phyloP scores from a whole-genome alignment of 2,329 filamentous ascomycete genomes.

The Microcyclosporella mali region DNA sequence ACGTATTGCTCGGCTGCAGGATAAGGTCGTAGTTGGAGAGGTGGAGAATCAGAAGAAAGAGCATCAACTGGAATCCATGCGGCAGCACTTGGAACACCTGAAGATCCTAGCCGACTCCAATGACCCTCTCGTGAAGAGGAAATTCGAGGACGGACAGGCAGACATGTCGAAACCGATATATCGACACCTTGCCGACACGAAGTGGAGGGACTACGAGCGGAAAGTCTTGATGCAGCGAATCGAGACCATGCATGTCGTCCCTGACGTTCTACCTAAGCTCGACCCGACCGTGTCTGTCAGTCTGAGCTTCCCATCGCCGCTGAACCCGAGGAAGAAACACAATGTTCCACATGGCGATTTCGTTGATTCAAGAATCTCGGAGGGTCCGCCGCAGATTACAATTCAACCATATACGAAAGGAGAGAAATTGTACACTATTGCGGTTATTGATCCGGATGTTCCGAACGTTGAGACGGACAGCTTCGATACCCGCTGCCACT shows the following conservation, averaged over 20 bases:
- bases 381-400: conserved; percentile 65
- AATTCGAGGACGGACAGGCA: conserved; percentile 83
- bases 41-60: conserved; percentile 46
- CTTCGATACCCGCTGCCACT: conserved; percentile 81
- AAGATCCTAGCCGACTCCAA: conserved; percentile 93
- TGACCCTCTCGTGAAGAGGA: conserved; percentile 86
- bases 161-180: conserved; percentile 98
- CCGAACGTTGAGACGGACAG: conserved; percentile 68
- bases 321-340: conserved; percentile 43
- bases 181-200: conserved; percentile 75
- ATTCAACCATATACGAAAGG: conserved; percentile 82
- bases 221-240: conserved; percentile 79
- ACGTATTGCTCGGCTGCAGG: conserved; percentile 63
- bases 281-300: conserved; percentile 73
- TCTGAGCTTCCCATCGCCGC: conserved; percentile 60
- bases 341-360: conserved; percentile 67
- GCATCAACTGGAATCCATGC: conserved; percentile 62
- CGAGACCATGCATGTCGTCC: conserved; percentile 76
- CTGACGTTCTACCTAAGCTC: conserved; percentile 77
- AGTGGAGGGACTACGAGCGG: conserved; percentile 81
- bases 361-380: conserved; percentile 67
- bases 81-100: conserved; percentile 64
- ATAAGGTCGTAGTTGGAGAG: conserved; percentile 34
- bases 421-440: conserved; percentile 74
- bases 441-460: conserved; percentile 84